Evolutionary conservation across 495 filamentous ascomycete genomes (phyloP), one percentile per base, ranked within the genome.

Genomic region (Aspergillus egyptiacus): DNA sequence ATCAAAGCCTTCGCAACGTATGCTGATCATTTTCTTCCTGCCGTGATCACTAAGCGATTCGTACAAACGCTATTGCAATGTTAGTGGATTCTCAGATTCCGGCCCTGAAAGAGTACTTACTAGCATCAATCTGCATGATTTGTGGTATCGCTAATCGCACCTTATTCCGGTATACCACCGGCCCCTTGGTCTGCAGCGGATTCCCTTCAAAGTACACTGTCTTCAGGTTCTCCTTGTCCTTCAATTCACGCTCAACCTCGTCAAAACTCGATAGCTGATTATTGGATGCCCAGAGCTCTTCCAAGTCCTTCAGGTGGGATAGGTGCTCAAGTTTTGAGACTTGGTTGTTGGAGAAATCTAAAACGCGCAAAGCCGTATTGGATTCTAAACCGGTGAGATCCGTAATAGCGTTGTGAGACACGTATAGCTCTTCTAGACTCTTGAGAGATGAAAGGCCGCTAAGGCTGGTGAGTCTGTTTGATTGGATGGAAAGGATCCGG

Each of bases 151-250:
- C 85, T 67, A 99, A 68, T 54, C 81, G 75, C 22, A 99, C 80
- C 71, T 99, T 97, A 62, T 95, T 96, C 62, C 94, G 75, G 67
- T 99, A 99, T 41, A 95, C 62, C 15, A 82, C 84, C 31, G 82
- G 82, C 20, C 75, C 78, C 48, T 74, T 80, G 55, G 74, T 74
- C 72, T 97, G 91, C 58, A 99, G 62, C 36, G 93, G 93, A 59
- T 95, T 96, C 0, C 89, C 91, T 66, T 99, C 93, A 59, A 99
- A 94, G 64, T 99, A 99, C 20, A 99, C 91, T 2, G 94, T 97
- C 50, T 85, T 75, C 58, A 99, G 68, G 33, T 83, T 72, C 64
- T 87, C 70, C 69, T 91, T 94, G 54, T 87, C 83, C 49, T 62
- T 75, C 42, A 97, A 68, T 66, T 89, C 81, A 47, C 76, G 72